Evolutionary conservation across 1,284 basidiomycete genomes (phyloP).

Genomic region (Calocybe gambosa): DNA sequence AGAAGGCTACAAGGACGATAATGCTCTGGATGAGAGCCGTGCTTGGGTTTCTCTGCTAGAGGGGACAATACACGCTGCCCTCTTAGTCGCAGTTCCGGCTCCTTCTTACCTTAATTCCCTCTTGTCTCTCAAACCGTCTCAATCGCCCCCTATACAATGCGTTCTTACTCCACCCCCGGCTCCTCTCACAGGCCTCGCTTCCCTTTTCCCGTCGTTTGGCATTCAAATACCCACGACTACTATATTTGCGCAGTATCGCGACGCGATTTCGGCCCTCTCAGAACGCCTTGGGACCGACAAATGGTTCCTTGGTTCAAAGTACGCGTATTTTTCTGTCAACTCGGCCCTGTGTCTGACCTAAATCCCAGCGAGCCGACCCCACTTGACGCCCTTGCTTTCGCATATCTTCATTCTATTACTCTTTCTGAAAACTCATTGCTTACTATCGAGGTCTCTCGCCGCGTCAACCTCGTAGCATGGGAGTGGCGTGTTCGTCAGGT

Average conservation of each 20-base stretch:
- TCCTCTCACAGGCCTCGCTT: constrained; percentile 60
- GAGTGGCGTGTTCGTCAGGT: constrained; percentile 59
- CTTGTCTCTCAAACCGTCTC: constrained; percentile 23
- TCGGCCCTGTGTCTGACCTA: constrained; percentile 8
- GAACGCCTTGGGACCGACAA: constrained; percentile 66
- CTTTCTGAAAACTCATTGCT: constrained; percentile 39
- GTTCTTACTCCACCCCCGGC: constrained; percentile 58
- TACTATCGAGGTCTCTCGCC: constrained; percentile 59
- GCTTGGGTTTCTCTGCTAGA: constrained; percentile 76
- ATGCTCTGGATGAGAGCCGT: constrained; percentile 61
- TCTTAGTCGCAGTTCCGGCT: constrained; percentile 36
- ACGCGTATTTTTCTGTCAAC: constrained; percentile 19
- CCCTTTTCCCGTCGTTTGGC: constrained; percentile 56
- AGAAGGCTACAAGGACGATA: constrained; percentile 60
- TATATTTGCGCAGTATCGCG: constrained; percentile 55
- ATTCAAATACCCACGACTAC: constrained; percentile 42
- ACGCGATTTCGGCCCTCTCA: constrained; percentile 65
- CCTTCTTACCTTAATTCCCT: constrained; percentile 33
- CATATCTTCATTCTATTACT: constrained; percentile 66
- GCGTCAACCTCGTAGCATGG: constrained; percentile 72
- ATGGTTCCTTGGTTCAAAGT: constrained; percentile 77
- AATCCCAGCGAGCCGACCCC: constrained; percentile 56
- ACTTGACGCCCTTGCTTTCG: constrained; percentile 73
- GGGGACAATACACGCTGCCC: constrained; percentile 64
- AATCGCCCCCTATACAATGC: constrained; percentile 31